Base-by-base conservation (phyloP, 1,284 basidiomycete genomes). In the Ustilago hordei region DNA sequence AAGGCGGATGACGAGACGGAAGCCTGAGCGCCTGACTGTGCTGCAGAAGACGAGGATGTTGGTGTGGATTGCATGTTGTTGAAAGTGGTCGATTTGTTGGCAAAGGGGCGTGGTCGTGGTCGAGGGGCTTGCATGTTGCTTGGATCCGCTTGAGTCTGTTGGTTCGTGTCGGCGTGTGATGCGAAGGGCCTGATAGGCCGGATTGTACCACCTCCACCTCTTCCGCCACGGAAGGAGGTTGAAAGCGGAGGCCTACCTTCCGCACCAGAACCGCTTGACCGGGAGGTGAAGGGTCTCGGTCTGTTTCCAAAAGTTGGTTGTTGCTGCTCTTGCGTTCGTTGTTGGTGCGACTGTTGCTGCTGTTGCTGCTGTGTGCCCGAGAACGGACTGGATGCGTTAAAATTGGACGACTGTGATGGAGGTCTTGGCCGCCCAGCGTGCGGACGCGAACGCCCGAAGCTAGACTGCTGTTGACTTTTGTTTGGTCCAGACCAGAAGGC, bases 21-120 rank as follows among this genome's bases (percentile, higher is more conserved):
- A 34, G 35, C 19, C 34, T 38, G 52, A 6, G 34, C 50, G 8
- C 19, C 39, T 9, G 57, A 35, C 2, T 19, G 45, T 34, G 31
- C 17, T 17, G 13, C 58, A 13, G 57, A 47, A 8, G 17, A 32
- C 12, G 48, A 55, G 8, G 57, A 36, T 48, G 57, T 11, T 11
- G 48, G 5, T 15, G 23, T 54, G 31, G 50, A 34, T 35, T 60
- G 64, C 19, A 45, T 61, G 38, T 68, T 73, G 70, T 64, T 73
- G 70, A 73, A 73, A 0, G 70, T 73, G 31, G 66, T 69, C 8
- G 66, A 74, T 38, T 65, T 69, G 41, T 69, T 69, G n/a, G 66
- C 62, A 38, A 74, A 74, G 23, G 66, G 66, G 17, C 63, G 53
- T 38, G 71, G 71, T 31, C 71, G 60, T 28, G 67, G 62, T 57